A percentile compares a stretch with the other conserved stretches of the same genome.
These are phyloP conservation scores for Penicillium crustosum DNA, from an alignment of 2,329 filamentous ascomycete genomes.

Conservation along the genomic window DNA sequence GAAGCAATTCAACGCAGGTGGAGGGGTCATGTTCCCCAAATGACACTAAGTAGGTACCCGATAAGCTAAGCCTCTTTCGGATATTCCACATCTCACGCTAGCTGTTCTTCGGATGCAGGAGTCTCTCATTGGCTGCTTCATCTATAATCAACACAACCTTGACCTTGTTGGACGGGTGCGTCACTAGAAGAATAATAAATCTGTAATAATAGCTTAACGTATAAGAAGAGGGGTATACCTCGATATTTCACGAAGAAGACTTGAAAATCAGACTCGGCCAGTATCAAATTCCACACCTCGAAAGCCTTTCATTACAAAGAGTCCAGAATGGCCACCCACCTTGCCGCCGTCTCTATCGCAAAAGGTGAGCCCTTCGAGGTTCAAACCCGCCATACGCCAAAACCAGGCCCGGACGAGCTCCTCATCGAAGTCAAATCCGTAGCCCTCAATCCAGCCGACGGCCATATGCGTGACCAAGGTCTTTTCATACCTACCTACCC, in stretches of 20 bases:
- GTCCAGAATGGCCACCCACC: constrained; percentile 38
- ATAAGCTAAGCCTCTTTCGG: too few relatives aligned
- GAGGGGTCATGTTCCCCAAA: too few relatives aligned
- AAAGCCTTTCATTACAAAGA: background rate
- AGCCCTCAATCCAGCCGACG: constrained; percentile 52
- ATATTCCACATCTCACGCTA: too few relatives aligned
- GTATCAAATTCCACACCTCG: background rate
- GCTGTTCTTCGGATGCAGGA: too few relatives aligned
- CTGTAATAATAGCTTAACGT: too few relatives aligned
- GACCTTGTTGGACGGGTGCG: too few relatives aligned
- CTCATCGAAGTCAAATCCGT: constrained; percentile 51
- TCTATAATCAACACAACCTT: too few relatives aligned
- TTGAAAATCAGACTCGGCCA: background rate
- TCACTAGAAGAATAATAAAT: too few relatives aligned
- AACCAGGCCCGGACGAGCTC: constrained; percentile 49
- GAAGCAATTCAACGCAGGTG: too few relatives aligned
- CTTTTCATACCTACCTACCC: constrained; percentile 46
- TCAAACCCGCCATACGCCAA: constrained; percentile 44
- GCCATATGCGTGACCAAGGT: constrained; percentile 44
- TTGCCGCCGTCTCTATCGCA: constrained; percentile 40
- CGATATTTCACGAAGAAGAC: background rate
- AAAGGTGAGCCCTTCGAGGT: constrained; percentile 43
- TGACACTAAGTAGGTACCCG: too few relatives aligned
- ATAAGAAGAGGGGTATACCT: too few relatives aligned
- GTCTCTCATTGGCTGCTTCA: too few relatives aligned